A percentile compares a stretch with the other conserved stretches of the same genome.
These are phyloP conservation scores for Saccharum spontaneum DNA, from an alignment of 176 grass and related monocot genomes.

Conservation along the genomic window DNA sequence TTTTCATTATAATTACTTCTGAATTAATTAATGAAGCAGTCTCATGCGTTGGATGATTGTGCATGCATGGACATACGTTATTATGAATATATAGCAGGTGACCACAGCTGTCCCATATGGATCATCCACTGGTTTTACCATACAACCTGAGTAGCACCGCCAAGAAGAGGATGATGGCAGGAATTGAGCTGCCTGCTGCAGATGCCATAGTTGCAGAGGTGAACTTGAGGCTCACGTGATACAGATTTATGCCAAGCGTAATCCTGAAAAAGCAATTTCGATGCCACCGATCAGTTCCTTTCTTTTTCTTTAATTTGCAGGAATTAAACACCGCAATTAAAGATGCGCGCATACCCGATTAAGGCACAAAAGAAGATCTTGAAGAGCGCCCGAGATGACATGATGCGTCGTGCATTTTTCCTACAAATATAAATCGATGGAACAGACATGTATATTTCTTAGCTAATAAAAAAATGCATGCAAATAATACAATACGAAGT, in stretches of 20 bases:
- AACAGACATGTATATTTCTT: neutral
- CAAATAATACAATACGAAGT: neutral
- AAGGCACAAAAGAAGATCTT: neutral
- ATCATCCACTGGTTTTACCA: too few species aligned
- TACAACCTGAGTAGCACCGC: neutral
- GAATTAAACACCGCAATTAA: neutral
- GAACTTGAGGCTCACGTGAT: constrained; percentile 2
- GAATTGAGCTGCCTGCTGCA: neutral
- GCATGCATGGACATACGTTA: too few species aligned
- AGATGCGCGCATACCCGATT: neutral
- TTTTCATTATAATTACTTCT: too few species aligned
- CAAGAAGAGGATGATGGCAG: neutral
- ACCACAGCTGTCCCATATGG: too few species aligned
- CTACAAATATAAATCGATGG: neutral
- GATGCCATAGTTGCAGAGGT: neutral
- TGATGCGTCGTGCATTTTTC: neutral
- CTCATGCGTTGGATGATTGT: too few species aligned
- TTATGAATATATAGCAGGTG: too few species aligned
- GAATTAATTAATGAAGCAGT: too few species aligned
- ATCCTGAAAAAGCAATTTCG: neutral
- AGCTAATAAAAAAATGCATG: neutral
- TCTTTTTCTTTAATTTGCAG: neutral
- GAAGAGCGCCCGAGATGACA: neutral
- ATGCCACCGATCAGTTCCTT: neutral
- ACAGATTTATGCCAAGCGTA: neutral